Conservation (phyloP, 352 stramenopile genomes). For the Phytophthora niederhauseri region DNA sequence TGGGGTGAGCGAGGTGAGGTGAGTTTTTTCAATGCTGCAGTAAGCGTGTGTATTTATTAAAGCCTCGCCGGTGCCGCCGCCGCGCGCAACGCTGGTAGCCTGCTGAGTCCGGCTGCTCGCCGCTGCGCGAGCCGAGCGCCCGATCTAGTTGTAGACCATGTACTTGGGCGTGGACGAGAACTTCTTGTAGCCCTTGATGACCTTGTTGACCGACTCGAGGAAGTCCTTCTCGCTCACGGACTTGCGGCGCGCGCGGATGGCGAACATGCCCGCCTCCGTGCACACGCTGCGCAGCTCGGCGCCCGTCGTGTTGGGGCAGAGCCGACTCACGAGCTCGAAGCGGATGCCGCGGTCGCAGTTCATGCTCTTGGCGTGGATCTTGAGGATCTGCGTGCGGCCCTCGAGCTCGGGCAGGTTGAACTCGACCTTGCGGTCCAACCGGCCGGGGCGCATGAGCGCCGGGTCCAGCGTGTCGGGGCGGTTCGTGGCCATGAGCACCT, state of each 20-base stretch:
- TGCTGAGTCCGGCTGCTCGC: slow-evolving; percentile 11
- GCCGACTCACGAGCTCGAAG: slow-evolving; percentile 97
- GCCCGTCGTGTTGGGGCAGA: slow-evolving; percentile 99
- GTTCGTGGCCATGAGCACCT: slow-evolving; percentile 86
- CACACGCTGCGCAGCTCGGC: slow-evolving; percentile 98
- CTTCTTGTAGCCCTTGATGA: slow-evolving; percentile 99
- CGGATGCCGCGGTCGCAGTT: slow-evolving; percentile 99
- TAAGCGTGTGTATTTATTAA: slow-evolving; percentile 36
- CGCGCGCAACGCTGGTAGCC: slow-evolving; percentile 1
- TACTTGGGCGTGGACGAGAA: slow-evolving; percentile 99
- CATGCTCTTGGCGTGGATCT: slow-evolving; percentile 99
- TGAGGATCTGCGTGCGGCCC: slow-evolving; percentile 98
- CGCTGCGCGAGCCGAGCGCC: slow-evolving; percentile 13
- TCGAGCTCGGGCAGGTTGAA: slow-evolving; percentile 99
- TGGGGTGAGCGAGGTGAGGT: not conserved
- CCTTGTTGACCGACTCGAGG: slow-evolving; percentile 99
- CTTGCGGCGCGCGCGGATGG: slow-evolving; percentile 98
- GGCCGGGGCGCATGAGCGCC: slow-evolving; percentile 63
- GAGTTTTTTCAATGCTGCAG: slow-evolving; percentile 10
- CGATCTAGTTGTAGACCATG: slow-evolving; percentile 97
- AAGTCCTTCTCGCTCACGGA: slow-evolving; percentile 99
- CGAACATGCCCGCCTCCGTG: slow-evolving; percentile 99
- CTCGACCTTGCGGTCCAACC: slow-evolving; percentile 99
- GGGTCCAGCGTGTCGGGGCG: slow-evolving; percentile 41
- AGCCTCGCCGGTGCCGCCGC: slow-evolving; percentile 9